Conservation (phyloP, 805 yeast genomes). For the Suhomyces emberorum region DNA sequence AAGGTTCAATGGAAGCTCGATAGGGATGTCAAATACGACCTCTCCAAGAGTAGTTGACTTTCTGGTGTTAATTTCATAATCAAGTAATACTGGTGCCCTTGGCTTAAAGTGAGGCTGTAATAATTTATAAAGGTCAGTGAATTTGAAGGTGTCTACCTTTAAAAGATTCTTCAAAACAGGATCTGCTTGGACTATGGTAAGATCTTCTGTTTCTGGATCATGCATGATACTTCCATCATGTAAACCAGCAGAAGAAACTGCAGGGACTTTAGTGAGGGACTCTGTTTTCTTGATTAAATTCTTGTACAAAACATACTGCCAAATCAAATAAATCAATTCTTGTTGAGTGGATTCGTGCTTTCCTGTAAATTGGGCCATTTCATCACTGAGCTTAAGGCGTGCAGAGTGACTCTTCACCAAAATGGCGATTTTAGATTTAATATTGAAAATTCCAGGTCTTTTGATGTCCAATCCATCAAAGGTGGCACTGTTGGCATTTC, state of each 20-base stretch:
- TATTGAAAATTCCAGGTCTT: slow-evolving; percentile 59
- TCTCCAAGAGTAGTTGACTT: slow-evolving; percentile 80
- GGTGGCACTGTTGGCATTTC: slow-evolving; percentile 23
- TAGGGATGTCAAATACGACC: slow-evolving; percentile 65
- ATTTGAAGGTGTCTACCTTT: slow-evolving; percentile 52
- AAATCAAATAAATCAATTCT: slow-evolving; percentile 71
- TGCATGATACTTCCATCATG: slow-evolving; percentile 10
- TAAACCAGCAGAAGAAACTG: slow-evolving; percentile 29
- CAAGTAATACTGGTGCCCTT: slow-evolving; percentile 72
- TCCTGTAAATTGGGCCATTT: slow-evolving; percentile 68
- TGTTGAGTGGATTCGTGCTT: slow-evolving; percentile 78
- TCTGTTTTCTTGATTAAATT: slow-evolving; percentile 43
- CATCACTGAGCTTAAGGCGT: slow-evolving; percentile 60
- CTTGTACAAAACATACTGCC: slow-evolving; percentile 76
- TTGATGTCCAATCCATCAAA: slow-evolving; percentile 91
- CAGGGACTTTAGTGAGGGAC: slow-evolving; percentile 33
- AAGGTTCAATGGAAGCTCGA: slow-evolving; percentile 38
- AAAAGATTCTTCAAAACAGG: slow-evolving; percentile 45
- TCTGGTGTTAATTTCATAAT: slow-evolving; percentile 74
- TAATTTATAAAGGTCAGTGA: slow-evolving; percentile 69
- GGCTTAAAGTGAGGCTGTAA: slow-evolving; percentile 72
- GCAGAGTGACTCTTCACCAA: slow-evolving; percentile 57
- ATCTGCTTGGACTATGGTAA: slow-evolving; percentile 39
- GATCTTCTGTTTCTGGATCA: slow-evolving; percentile 19
- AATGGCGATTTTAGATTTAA: slow-evolving; percentile 69